Conservation (phyloP, 805 yeast genomes). For the Debaryomyces maramus region DNA sequence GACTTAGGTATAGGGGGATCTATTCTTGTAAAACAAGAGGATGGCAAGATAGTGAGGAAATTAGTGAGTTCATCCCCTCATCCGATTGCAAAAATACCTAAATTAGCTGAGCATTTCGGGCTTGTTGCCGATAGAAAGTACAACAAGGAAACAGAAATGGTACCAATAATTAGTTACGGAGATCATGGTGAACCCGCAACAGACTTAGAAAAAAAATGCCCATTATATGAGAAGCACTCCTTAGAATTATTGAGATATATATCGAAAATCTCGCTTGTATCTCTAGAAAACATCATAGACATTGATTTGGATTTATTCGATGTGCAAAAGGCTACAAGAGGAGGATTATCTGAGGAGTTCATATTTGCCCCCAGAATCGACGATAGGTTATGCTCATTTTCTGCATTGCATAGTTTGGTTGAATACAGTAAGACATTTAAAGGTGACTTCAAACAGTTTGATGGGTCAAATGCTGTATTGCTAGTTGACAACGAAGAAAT, state of each 20-base stretch:
- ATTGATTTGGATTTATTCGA: slow-evolving; percentile 40
- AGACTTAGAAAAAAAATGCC: slow-evolving; percentile 27
- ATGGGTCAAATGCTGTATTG: slow-evolving; percentile 31
- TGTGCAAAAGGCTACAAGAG: slow-evolving; percentile 34
- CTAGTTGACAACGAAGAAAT: slow-evolving; percentile 45
- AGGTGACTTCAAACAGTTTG: slow-evolving; percentile 16
- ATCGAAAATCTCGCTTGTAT: slow-evolving; percentile 20
- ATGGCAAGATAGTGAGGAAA: slow-evolving; percentile 22
- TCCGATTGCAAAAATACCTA: slow-evolving; percentile 41
- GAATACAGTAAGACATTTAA: slow-evolving; percentile 19
- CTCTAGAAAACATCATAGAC: slow-evolving; percentile 25
- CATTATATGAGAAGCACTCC: slow-evolving; percentile 32
- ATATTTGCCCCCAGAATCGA: slow-evolving; percentile 41
- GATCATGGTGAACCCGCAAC: slow-evolving; percentile 18
- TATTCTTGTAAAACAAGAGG: slow-evolving; percentile 22
- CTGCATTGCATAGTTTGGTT: slow-evolving; percentile 34
- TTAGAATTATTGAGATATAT: slow-evolving; percentile 33
- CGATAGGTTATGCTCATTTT: slow-evolving; percentile 42
- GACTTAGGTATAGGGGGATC: slow-evolving; percentile 45
- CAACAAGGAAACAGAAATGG: slow-evolving; percentile 39
- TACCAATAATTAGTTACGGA: slow-evolving; percentile 37
- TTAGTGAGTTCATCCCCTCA: slow-evolving; percentile 34
- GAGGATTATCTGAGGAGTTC: slow-evolving; percentile 39
- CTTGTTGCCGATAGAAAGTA: slow-evolving; percentile 24
- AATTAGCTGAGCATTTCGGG: slow-evolving; percentile 41